phyloP scores from a whole-genome alignment of 2,329 filamentous ascomycete species.

The Gaeumannomyces tritici region DNA sequence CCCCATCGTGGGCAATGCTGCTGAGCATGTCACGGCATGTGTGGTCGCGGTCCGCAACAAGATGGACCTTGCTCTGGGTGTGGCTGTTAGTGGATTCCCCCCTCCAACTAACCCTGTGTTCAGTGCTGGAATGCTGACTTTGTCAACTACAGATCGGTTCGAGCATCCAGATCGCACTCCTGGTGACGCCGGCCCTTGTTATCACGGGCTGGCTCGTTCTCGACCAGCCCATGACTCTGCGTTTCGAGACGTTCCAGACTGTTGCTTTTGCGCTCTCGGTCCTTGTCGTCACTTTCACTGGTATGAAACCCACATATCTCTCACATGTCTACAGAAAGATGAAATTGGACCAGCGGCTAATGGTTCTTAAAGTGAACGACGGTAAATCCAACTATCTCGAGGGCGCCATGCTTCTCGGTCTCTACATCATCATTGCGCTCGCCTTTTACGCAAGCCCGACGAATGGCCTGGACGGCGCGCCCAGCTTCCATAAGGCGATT shows the following conservation, averaged over 20 bases:
- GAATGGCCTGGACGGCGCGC: slow-evolving; percentile 12
- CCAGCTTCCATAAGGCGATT: background rate
- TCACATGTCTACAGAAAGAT: background rate
- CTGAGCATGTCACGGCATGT: slow-evolving; percentile 73
- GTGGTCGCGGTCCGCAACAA: slow-evolving; percentile 72
- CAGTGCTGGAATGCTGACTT: background rate
- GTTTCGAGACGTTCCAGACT: slow-evolving; percentile 74
- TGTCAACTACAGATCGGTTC: slow-evolving; percentile 48
- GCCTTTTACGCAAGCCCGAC: slow-evolving; percentile 49
- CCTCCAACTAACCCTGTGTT: background rate
- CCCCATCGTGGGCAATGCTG: slow-evolving; percentile 76
- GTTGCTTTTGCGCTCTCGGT: slow-evolving; percentile 69
- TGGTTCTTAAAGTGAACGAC: slow-evolving; percentile 47
- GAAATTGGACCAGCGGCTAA: background rate
- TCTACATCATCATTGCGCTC: slow-evolving; percentile 51
- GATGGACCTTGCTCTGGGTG: slow-evolving; percentile 67
- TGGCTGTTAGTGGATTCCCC: slow-evolving; percentile 33
- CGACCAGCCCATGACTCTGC: slow-evolving; percentile 62
- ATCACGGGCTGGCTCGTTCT: slow-evolving; percentile 72
- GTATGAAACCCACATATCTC: background rate
- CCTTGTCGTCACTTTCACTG: slow-evolving; percentile 62
- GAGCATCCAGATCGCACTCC: slow-evolving; percentile 72
- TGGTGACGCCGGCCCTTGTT: slow-evolving; percentile 72
- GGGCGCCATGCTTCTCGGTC: slow-evolving; percentile 56
- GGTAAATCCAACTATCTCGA: slow-evolving; percentile 80